These are phyloP conservation scores for Mrakia hoshinonis DNA, from an alignment of 768 basidiomycete species.

Conservation along the genomic window DNA sequence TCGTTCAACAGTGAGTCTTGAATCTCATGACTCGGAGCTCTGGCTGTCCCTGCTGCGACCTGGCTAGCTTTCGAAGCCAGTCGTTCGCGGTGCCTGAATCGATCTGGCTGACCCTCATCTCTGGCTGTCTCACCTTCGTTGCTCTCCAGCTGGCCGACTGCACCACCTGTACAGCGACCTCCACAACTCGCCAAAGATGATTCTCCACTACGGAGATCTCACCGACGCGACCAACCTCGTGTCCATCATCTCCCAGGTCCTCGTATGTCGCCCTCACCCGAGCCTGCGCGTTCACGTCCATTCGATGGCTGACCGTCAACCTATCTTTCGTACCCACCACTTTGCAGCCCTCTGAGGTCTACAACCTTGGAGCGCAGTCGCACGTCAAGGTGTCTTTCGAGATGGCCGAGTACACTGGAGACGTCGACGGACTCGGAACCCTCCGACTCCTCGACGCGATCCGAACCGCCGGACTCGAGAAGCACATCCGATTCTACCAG, in stretches of 20 bases:
- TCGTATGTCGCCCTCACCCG: constrained; percentile 35
- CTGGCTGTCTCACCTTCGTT: background rate
- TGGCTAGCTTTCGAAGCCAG: no score
- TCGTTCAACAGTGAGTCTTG: constrained; percentile 67
- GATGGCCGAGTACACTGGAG: constrained; percentile 98
- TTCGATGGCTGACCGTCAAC: no score
- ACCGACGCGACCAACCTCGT: constrained; percentile 90
- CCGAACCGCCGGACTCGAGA: constrained; percentile 87
- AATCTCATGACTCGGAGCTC: background rate
- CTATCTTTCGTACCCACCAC: no score
- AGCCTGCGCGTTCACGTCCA: background rate
- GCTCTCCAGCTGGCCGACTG: constrained; percentile 56
- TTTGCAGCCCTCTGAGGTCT: constrained; percentile 70
- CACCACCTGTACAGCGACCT: constrained; percentile 64
- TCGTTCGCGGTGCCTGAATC: background rate
- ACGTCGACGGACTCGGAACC: constrained; percentile 91
- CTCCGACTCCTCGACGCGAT: constrained; percentile 92
- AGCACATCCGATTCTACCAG: constrained; percentile 91
- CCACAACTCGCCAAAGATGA: constrained; percentile 36
- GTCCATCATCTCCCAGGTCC: constrained; percentile 87
- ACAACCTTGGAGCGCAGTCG: constrained; percentile 94
- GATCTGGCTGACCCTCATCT: background rate
- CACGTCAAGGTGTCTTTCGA: constrained; percentile 99
- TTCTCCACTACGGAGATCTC: constrained; percentile 39
- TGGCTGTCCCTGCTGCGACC: background rate